A percentile compares a stretch with the other conserved stretches of the same genome.
These are phyloP conservation scores for Aspergillus sp. DNA, from an alignment of 2,329 filamentous ascomycete species.

Conservation along the genomic window DNA sequence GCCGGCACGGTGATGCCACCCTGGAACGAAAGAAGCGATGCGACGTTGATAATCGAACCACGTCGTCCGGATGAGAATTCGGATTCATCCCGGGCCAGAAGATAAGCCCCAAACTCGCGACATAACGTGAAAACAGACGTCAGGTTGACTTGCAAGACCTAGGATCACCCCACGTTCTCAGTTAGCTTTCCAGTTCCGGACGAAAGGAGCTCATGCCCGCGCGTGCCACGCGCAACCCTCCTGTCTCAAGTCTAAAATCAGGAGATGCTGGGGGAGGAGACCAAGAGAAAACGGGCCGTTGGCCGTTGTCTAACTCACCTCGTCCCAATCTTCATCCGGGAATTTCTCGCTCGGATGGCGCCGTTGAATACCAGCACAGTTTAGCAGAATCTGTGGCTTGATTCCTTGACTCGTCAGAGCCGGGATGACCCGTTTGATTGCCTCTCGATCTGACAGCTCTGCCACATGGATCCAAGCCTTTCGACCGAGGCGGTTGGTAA, in stretches of 20 bases:
- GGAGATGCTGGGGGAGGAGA: background rate
- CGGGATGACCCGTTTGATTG: conserved; percentile 43
- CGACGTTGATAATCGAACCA: conserved; percentile 73
- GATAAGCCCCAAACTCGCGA: conserved; percentile 36
- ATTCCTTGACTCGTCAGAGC: conserved; percentile 45
- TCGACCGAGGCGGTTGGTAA: conserved; percentile 38
- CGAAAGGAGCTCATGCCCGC: background rate
- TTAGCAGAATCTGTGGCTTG: conserved; percentile 74
- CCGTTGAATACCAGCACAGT: conserved; percentile 83
- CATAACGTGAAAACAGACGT: conserved; percentile 65
- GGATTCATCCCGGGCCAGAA: conserved; percentile 31
- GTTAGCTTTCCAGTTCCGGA: background rate
- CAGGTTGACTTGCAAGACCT: conserved; percentile 84
- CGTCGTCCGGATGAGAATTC: conserved; percentile 43
- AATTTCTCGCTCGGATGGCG: conserved; percentile 74
- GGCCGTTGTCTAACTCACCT: conserved; percentile 44
- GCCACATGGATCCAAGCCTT: conserved; percentile 46
- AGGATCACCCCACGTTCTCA: background rate
- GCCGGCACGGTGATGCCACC: conserved; percentile 85
- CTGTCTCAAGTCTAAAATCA: background rate
- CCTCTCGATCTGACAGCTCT: conserved; percentile 43
- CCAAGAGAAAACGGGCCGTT: background rate
- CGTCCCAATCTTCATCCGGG: conserved; percentile 73
- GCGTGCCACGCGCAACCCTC: background rate
- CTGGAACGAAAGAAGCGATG: conserved; percentile 76